Conservation (phyloP, 1,284 basidiomycete genomes). For the Mycena sp. region DNA sequence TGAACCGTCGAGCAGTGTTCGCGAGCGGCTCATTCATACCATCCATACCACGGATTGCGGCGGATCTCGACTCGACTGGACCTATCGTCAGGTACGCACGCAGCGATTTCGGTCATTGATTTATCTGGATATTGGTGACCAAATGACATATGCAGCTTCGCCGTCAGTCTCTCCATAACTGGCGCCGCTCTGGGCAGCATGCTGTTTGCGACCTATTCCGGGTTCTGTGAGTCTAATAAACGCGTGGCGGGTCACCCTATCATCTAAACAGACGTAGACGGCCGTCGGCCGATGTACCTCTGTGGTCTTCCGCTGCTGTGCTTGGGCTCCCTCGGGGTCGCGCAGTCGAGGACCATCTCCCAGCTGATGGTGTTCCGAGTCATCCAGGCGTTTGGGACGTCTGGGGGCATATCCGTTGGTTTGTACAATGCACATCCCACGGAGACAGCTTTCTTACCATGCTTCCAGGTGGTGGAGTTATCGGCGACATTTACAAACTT, state of each 20-base stretch:
- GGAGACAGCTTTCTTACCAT: too few relatives aligned
- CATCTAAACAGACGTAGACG: constrained; percentile 51
- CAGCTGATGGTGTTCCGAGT: constrained; percentile 69
- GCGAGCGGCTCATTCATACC: constrained; percentile 76
- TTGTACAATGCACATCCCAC: too few relatives aligned
- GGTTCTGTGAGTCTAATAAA: constrained; percentile 52
- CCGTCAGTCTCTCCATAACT: constrained; percentile 57
- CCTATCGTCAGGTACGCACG: constrained; percentile 59
- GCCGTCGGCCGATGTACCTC: constrained; percentile 70
- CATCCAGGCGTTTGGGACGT: constrained; percentile 69
- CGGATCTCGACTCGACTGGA: constrained; percentile 65
- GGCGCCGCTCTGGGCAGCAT: constrained; percentile 53
- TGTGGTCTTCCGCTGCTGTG: constrained; percentile 68
- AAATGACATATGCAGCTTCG: constrained; percentile 36
- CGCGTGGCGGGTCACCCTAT: background rate
- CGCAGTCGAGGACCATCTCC: constrained; percentile 53
- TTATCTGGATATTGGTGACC: background rate
- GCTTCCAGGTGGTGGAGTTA: constrained; percentile 58
- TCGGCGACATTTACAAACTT: constrained; percentile 71
- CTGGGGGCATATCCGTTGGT: too few relatives aligned
- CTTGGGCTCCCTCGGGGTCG: constrained; percentile 70
- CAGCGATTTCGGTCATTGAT: background rate
- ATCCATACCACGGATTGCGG: constrained; percentile 71
- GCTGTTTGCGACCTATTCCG: constrained; percentile 62
- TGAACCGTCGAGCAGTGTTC: constrained; percentile 56